Conservation (phyloP, 2,329 filamentous ascomycete species). For the Lasiodiplodia gonubiensis region DNA sequence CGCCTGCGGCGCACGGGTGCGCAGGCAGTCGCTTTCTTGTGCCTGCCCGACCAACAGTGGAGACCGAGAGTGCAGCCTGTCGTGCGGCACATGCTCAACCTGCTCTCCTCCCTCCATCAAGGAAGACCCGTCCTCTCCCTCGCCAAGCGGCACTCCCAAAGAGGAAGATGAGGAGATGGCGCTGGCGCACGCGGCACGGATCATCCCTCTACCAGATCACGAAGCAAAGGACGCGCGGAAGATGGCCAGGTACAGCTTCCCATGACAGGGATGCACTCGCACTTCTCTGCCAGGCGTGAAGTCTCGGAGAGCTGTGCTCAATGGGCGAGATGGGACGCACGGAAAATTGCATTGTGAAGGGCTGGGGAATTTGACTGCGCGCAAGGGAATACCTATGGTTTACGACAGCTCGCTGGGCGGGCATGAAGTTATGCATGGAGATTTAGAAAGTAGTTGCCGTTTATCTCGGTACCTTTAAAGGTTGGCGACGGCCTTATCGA, state of each 20-base stretch:
- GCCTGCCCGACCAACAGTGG: slow-evolving; percentile 23
- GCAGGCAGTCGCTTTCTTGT: slow-evolving; percentile 24
- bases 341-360: not conserved
- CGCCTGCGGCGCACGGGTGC: slow-evolving; percentile 20
- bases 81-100: slow-evolving; percentile 18
- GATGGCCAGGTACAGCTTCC: slow-evolving; percentile 20
- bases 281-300: not conserved
- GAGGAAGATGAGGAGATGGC: not conserved
- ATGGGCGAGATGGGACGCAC: not conserved
- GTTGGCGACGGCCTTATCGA: slow-evolving; percentile 7
- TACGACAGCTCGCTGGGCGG: slow-evolving; percentile 8
- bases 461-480: not conserved
- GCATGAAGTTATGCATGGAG: slow-evolving; percentile 1
- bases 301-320: not conserved
- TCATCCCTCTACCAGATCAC: not conserved
- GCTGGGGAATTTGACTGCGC: not conserved
- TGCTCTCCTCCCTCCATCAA: slow-evolving; percentile 9
- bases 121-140: not conserved
- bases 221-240: slow-evolving; percentile 17
- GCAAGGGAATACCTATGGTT: not conserved
- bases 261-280: not conserved
- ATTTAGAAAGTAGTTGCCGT: slow-evolving; percentile 19
- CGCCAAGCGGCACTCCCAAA: not conserved
- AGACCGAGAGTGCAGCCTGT: slow-evolving; percentile 26
- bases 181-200: not conserved